Evolutionary conservation across 2,329 filamentous ascomycete species (phyloP), one percentile per base, ranked within the genome.

Genomic region (Plenodomus lindquistii): DNA sequence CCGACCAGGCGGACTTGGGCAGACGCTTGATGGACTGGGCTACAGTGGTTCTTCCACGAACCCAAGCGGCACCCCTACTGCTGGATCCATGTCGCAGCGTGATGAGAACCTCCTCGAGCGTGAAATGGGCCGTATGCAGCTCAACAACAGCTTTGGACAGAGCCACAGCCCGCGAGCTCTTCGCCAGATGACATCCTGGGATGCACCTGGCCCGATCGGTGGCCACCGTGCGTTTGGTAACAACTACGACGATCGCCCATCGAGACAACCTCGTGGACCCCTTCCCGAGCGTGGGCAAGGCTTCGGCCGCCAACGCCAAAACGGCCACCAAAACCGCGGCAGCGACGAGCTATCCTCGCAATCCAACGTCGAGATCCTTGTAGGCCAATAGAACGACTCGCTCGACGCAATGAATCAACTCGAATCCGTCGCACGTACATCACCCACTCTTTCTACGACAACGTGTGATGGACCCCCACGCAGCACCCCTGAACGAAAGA

Each of bases 1-100:
- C 45, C 77, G 82, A 38, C 81, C 84, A 45, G 81, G 86, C 55
- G 81, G 82, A 52, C 82, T 84, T 6, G 13, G 10, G 18, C 35
- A 18, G 10, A 37, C 16, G 4, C 56, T 70, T 4, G 65, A 70
- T 24, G 65, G 61, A 4, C 60, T 69, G 19, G 72, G 76, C 11
- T 78, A 79, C 37, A 84, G 78, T 59, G 80, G 76, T 29, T 79
- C 82, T 22, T 84, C 84, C 36, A 85, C 81, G 65, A 88, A 86
- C 18, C 85, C 86, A 8, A 86, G 81, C 42, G 76, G 87, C 50
- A 87, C 86, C 2, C 83, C 84, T 11, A 84, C 81, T 11, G 77
- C 78, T 11, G 78, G 77, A 13, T 70, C 69, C 37, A 74, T 68
- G 77, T 64, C 73, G 57, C 78, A 79, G 62, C 79, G 81, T 46